phyloP scores from a whole-genome alignment of 805 yeast species.

The Wickerhamomyces tratensis region DNA sequence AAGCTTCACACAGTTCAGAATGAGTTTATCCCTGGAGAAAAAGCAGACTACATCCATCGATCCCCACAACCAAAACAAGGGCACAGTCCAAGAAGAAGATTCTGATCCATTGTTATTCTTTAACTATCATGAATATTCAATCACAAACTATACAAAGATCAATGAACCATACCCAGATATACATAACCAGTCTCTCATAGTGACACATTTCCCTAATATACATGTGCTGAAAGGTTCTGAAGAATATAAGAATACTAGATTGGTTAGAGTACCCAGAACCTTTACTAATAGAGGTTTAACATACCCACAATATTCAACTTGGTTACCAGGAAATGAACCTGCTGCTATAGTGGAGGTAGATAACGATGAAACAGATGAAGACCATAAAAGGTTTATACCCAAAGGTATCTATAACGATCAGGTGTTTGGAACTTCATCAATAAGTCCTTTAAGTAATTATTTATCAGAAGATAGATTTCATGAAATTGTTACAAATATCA shows the following conservation, averaged over 20 bases:
- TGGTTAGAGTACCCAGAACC: constrained; percentile 56
- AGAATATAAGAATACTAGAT: constrained; percentile 31
- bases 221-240: constrained; percentile 26
- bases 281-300: constrained; percentile 24
- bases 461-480: constrained; percentile 28
- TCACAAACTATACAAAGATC: constrained; percentile 21
- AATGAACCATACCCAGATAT: constrained; percentile 14
- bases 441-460: constrained; percentile 36
- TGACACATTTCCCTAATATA: constrained; percentile 62
- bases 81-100: constrained; percentile 14
- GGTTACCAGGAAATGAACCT: constrained; percentile 52
- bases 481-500: constrained; percentile 33
- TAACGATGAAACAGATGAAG: constrained; percentile 1
- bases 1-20: no score
- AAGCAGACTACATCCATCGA: constrained; percentile 1
- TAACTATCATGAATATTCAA: constrained; percentile 58
- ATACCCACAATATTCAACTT: constrained; percentile 46
- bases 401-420: constrained; percentile 31
- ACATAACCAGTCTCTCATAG: constrained; percentile 29
- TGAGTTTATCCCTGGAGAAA: neutral
- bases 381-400: constrained; percentile 21
- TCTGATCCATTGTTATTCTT: constrained; percentile 31
- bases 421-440: constrained; percentile 42
- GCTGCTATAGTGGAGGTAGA: constrained; percentile 37
- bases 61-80: constrained; percentile 11